A percentile compares a stretch with the other conserved stretches of the same genome.
Evolutionary conservation across 164 flowering plant genomes (phyloP).

Genomic region (Chimonanthus praecox): DNA sequence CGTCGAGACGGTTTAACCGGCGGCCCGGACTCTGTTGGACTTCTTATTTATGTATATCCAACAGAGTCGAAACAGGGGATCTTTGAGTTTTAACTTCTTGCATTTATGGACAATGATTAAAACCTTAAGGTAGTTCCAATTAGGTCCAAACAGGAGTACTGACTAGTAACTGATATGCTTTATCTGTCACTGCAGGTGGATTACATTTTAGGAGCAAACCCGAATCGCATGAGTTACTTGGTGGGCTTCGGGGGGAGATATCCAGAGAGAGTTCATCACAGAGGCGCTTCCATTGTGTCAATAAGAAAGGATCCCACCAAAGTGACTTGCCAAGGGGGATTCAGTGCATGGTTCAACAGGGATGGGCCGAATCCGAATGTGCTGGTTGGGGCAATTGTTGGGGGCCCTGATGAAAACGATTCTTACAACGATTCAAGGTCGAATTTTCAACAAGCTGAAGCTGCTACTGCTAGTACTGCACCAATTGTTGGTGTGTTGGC

Average conservation of each 20-base stretch:
- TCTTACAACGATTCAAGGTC: slow-evolving; percentile 31
- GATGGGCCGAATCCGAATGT: slow-evolving; percentile 50
- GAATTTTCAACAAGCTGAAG: slow-evolving; percentile 38
- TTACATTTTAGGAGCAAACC: slow-evolving; percentile 56
- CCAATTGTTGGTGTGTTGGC: slow-evolving; percentile 39
- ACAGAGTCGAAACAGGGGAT: no score
- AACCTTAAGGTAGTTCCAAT: no score
- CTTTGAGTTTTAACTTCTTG: no score
- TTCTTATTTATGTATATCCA: no score
- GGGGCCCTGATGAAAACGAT: slow-evolving; percentile 55
- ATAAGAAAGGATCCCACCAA: slow-evolving; percentile 25
- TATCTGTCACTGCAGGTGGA: slow-evolving; percentile 30
- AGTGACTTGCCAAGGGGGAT: slow-evolving; percentile 50
- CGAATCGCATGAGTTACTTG: slow-evolving; percentile 52
- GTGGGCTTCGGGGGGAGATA: slow-evolving; percentile 54
- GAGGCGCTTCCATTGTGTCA: slow-evolving; percentile 64
- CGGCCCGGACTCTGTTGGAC: no score
- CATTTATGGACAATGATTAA: no score
- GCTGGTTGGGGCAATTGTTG: slow-evolving; percentile 49
- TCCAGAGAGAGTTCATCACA: slow-evolving; percentile 47
- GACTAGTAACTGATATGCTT: no score
- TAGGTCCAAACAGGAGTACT: no score
- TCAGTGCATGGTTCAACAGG: slow-evolving; percentile 34
- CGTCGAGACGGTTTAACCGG: no score
- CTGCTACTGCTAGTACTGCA: slow-evolving; percentile 37